Evolutionary conservation across 1,139 yeast genomes (phyloP).

Genomic region (Hanseniaspora sp.): DNA sequence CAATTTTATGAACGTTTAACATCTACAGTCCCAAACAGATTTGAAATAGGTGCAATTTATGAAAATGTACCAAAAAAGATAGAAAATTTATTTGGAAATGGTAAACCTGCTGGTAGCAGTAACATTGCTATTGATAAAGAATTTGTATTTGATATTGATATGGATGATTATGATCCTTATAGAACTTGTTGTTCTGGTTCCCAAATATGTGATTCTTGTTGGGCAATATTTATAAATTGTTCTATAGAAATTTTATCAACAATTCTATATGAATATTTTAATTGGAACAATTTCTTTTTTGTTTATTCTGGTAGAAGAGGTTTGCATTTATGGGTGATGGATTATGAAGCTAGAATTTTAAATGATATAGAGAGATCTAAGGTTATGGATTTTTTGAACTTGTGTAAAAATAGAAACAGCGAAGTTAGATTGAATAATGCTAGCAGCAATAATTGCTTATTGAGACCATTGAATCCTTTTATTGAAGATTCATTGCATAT

Average conservation of each 20-base stretch:
- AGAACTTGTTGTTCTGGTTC: conserved; percentile 91
- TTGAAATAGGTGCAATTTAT: conserved; percentile 91
- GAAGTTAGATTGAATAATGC: conserved; percentile 42
- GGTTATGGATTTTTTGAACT: conserved; percentile 72
- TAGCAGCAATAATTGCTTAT: conserved; percentile 10
- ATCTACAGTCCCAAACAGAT: conserved; percentile 72
- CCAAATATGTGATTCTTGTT: conserved; percentile 74
- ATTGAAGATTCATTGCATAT: conserved; percentile 62
- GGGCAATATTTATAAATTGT: conserved; percentile 76
- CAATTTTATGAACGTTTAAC: conserved; percentile 71
- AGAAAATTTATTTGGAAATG: conserved; percentile 64
- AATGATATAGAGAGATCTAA: conserved; percentile 67
- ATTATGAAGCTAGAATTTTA: conserved; percentile 60
- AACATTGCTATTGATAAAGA: conserved; percentile 61
- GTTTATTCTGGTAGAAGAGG: conserved; percentile 98
- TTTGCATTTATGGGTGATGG: conserved; percentile 98
- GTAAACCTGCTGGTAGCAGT: conserved; percentile 31
- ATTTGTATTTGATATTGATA: conserved; percentile 89
- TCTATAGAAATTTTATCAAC: conserved; percentile 67
- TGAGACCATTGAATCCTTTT: conserved; percentile 83
- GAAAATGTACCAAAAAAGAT: conserved; percentile 77
- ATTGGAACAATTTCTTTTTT: conserved; percentile 79
- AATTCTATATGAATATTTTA: conserved; percentile 77
- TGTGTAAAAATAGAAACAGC: conserved; percentile 44
- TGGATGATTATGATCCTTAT: conserved; percentile 88